Evolutionary conservation across 345 rosid species (phyloP).

Genomic region (Eucalyptus regnans): DNA sequence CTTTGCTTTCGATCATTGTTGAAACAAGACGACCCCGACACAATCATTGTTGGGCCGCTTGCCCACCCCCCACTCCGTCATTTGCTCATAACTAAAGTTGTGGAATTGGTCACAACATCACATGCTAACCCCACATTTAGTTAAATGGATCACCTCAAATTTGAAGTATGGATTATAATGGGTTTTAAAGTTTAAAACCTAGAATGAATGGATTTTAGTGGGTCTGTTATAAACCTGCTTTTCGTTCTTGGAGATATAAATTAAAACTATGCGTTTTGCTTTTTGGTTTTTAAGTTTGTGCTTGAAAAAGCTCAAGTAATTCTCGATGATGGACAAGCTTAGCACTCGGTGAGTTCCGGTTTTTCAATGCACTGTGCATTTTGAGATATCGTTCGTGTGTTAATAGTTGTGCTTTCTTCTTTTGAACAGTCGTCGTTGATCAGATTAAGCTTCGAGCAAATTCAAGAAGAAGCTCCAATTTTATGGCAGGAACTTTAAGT

Average conservation of each 20-base stretch:
- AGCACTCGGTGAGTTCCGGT: not conserved
- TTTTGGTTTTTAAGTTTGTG: not conserved
- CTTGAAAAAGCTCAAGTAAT: not conserved
- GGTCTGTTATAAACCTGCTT: not conserved
- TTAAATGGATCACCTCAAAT: not conserved
- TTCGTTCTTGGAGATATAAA: not conserved
- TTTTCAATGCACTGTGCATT: not conserved
- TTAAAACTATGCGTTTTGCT: no score
- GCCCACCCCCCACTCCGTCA: not conserved
- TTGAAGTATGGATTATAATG: not conserved
- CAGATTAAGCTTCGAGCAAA: not conserved
- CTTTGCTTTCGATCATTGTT: not conserved
- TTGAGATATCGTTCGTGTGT: not conserved
- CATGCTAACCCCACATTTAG: not conserved
- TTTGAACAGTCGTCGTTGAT: accelerated
- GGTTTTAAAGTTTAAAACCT: not conserved
- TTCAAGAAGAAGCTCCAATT: not conserved
- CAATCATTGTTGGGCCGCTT: not conserved
- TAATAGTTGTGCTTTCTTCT: not conserved
- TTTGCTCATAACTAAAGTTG: not conserved
- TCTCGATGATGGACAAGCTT: not conserved
- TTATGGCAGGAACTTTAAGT: not conserved
- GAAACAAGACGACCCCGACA: not conserved
- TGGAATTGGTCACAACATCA: not conserved
- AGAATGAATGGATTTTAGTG: not conserved